A percentile compares a stretch with the other conserved stretches of the same genome.
These are phyloP conservation scores for Agarophyton chilense DNA, from an alignment of 23 red algal genomes.

Conservation along the genomic window DNA sequence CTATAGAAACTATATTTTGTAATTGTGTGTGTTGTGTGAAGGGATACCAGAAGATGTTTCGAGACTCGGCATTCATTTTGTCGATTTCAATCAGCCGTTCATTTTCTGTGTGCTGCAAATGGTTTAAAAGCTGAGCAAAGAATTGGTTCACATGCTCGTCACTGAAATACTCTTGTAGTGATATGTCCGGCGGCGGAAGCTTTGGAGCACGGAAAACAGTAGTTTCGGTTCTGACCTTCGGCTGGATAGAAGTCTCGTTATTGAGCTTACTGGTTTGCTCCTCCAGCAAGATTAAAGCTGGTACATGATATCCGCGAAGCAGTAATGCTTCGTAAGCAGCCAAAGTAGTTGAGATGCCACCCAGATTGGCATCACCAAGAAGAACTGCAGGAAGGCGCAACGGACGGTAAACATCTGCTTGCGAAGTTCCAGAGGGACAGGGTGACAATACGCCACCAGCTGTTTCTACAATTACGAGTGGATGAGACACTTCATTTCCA, in stretches of 20 bases:
- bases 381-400: constrained; percentile 85
- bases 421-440: constrained; percentile 72
- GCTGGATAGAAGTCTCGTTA: constrained; percentile 63
- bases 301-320: constrained; percentile 78
- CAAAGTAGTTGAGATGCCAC: constrained; percentile 90
- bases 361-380: constrained; percentile 82
- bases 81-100: constrained; percentile 19
- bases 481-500: neutral
- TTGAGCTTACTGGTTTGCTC: neutral
- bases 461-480: constrained; percentile 68
- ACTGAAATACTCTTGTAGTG: constrained; percentile 57
- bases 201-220: constrained; percentile 62
- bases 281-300: constrained; percentile 64
- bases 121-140: constrained; percentile 32
- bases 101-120: constrained; percentile 13
- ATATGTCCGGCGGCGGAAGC: constrained; percentile 35
- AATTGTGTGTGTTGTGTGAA: constrained; percentile 88
- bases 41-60: constrained; percentile 90
- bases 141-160: constrained; percentile 29
- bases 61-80: constrained; percentile 60
- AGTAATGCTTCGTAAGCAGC: constrained; percentile 83
- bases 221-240: constrained; percentile 22
- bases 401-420: constrained; percentile 87
- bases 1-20: constrained; percentile 64
- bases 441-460: constrained; percentile 95